Conservation (phyloP, 768 basidiomycete species). For the Pulveroboletus sp. region DNA sequence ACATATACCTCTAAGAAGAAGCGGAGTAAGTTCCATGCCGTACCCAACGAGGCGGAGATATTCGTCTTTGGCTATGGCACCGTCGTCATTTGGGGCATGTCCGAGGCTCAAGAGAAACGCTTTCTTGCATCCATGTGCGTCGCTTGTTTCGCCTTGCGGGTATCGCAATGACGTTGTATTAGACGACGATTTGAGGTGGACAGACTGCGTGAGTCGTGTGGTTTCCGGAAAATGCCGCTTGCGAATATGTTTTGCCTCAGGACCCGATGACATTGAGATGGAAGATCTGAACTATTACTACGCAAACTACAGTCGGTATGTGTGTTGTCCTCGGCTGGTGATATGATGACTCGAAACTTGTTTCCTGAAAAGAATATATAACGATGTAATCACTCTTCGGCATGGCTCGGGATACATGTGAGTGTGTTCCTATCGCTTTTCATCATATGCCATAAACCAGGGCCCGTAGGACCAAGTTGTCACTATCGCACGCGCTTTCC, state of each 20-base stretch:
- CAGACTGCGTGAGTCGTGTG: slow-evolving; percentile 58
- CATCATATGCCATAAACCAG: slow-evolving; percentile 7
- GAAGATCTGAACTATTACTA: slow-evolving; percentile 97
- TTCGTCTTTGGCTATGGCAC: slow-evolving; percentile 94
- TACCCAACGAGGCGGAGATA: slow-evolving; percentile 76
- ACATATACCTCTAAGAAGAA: slow-evolving; percentile 43
- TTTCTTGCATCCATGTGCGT: slow-evolving; percentile 89
- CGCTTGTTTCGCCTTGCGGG: not conserved
- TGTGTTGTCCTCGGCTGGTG: slow-evolving; percentile 6
- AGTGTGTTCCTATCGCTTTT: slow-evolving; percentile 29
- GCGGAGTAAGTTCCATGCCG: slow-evolving; percentile 65
- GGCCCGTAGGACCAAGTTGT: slow-evolving; percentile 82
- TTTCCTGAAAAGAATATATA: slow-evolving; percentile 69
- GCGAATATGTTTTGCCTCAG: slow-evolving; percentile 36
- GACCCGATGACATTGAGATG: slow-evolving; percentile 89
- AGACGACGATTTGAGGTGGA: slow-evolving; percentile 96
- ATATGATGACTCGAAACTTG: slow-evolving; percentile 33
- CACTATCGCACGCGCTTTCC: slow-evolving; percentile 89
- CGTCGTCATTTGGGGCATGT: slow-evolving; percentile 98
- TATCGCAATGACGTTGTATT: slow-evolving; percentile 7
- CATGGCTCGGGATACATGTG: slow-evolving; percentile 96
- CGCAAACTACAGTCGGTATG: slow-evolving; percentile 91
- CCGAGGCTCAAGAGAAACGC: slow-evolving; percentile 85
- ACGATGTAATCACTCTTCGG: slow-evolving; percentile 93
- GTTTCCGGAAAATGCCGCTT: slow-evolving; percentile 3